Evolutionary conservation across 352 stramenopile species (phyloP), one percentile per base, ranked within the genome.

Genomic region (Phytopythium vexans): DNA sequence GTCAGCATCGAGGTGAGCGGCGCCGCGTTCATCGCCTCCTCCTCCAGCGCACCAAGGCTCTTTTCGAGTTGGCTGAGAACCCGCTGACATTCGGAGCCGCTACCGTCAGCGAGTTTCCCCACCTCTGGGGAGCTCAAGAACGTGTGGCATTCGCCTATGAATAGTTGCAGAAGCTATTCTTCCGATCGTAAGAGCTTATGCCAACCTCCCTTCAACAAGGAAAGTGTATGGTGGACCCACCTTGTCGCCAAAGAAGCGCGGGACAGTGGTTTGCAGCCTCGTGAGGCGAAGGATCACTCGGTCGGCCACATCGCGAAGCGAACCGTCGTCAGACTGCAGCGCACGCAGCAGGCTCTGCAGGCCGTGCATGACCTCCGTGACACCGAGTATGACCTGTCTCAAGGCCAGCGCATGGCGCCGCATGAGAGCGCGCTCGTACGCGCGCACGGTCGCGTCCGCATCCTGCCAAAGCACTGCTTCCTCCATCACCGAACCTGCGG

Each of bases 71-170:
- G 7, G 8, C 16, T 1, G 7, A 33, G 16, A 54, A 6, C 21
- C 6, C 5, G 9, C 9, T 38, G 8, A 9, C 31, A 6, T 8
- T 38, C 37, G 34, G 27, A 35, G 7, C 12, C 35, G 4, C 4
- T 6, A 8, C 31, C 6, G 15, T 37, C 37, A 3, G 27, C 10
- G 7, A 15, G 33, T 32, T 6, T 16, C 6, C 15, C 31, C 2
- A 37, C 33, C 8, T 49, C 56, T 7, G 16, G 42, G 0, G 58
- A 16, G 8, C 31, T 41, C 1, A 3, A 12, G 32, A 68, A 59
- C 10, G 63, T 55, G 21, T 44, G 43, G 8, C 69, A 49, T 15
- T 54, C 58, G 21, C 35, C 34, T 1, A 68, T 8, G 6, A 71
- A 36, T 15, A 21, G 15, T 10, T 31, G 6, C 15, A 69, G 21